Conservation (phyloP, 2,329 filamentous ascomycete genomes). For the Thielaviopsis euricoi region DNA sequence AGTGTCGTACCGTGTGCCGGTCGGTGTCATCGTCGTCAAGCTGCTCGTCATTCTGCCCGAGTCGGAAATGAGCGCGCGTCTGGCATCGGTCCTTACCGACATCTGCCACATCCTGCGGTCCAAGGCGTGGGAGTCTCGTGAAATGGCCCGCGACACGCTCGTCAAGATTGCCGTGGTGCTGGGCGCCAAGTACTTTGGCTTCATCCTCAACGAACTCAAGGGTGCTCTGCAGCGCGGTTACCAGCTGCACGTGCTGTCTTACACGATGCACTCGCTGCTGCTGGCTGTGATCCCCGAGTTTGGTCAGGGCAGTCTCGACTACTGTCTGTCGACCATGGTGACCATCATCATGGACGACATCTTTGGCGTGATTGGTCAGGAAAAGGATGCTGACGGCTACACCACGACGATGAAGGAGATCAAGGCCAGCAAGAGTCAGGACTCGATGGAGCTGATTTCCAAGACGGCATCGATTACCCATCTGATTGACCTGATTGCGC, state of each 20-base stretch:
- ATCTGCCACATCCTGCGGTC: slow-evolving; percentile 86
- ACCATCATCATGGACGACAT: slow-evolving; percentile 92
- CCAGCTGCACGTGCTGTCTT: slow-evolving; percentile 88
- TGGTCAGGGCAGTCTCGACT: slow-evolving; percentile 70
- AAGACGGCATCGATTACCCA: slow-evolving; percentile 61
- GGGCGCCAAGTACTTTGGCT: slow-evolving; percentile 70
- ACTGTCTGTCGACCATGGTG: slow-evolving; percentile 65
- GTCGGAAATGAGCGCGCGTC: slow-evolving; percentile 52
- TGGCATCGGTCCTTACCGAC: slow-evolving; percentile 77
- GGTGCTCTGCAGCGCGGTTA: slow-evolving; percentile 73
- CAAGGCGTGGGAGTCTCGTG: slow-evolving; percentile 72
- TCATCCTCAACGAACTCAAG: slow-evolving; percentile 81
- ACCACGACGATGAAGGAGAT: slow-evolving; percentile 93
- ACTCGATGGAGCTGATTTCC: slow-evolving; percentile 87
- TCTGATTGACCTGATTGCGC: slow-evolving; percentile 59
- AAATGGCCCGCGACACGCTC: slow-evolving; percentile 78
- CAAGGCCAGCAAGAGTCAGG: slow-evolving; percentile 94
- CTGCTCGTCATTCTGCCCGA: slow-evolving; percentile 65
- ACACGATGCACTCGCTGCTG: slow-evolving; percentile 82
- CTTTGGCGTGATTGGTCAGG: slow-evolving; percentile 79
- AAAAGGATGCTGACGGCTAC: slow-evolving; percentile 95
- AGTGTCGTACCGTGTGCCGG: slow-evolving; percentile 80
- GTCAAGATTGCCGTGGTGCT: slow-evolving; percentile 68
- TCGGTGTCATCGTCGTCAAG: slow-evolving; percentile 78
- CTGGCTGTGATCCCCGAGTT: slow-evolving; percentile 58